These are phyloP conservation scores for Epichloe aotearoae DNA, from an alignment of 2,329 filamentous ascomycete species.

Conservation along the genomic window DNA sequence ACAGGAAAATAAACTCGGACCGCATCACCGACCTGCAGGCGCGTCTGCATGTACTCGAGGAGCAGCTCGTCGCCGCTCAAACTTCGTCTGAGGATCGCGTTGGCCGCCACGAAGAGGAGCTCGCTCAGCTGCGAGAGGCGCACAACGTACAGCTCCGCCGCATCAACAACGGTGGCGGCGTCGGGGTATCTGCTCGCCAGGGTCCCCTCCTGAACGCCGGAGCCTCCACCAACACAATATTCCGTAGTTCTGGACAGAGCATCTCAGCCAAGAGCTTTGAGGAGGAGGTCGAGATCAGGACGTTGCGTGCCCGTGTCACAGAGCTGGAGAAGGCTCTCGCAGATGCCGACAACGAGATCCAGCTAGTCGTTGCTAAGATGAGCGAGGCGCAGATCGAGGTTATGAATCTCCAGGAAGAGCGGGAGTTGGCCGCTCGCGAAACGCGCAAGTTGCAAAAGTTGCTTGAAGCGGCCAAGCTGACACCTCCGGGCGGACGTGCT, in stretches of 20 bases:
- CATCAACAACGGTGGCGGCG: slow-evolving; percentile 37
- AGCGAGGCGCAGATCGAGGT: slow-evolving; percentile 74
- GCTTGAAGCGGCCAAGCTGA: slow-evolving; percentile 50
- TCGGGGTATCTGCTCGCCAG: slow-evolving; percentile 20
- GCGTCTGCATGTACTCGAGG: slow-evolving; percentile 69
- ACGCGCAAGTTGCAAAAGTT: slow-evolving; percentile 56
- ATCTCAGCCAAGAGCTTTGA: slow-evolving; percentile 53
- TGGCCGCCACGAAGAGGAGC: slow-evolving; percentile 73
- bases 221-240: slow-evolving; percentile 17
- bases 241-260: slow-evolving; percentile 26
- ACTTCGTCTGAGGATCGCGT: slow-evolving; percentile 77
- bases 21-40: slow-evolving; percentile 77
- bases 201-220: slow-evolving; percentile 22
- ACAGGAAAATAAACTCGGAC: slow-evolving; percentile 66
- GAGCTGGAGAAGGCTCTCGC: slow-evolving; percentile 67
- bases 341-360: slow-evolving; percentile 58
- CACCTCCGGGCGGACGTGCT: slow-evolving; percentile 20
- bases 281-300: slow-evolving; percentile 60
- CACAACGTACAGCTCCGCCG: slow-evolving; percentile 67
- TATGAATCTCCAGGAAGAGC: slow-evolving; percentile 61
- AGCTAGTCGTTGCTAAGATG: slow-evolving; percentile 68
- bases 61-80: slow-evolving; percentile 71
- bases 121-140: slow-evolving; percentile 60
- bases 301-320: slow-evolving; percentile 63
- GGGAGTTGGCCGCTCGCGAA: slow-evolving; percentile 60